A percentile compares a stretch with the other conserved stretches of the same genome.
Conservation (phyloP, 2,329 filamentous ascomycete genomes). For the Stemphylium beticola region DNA sequence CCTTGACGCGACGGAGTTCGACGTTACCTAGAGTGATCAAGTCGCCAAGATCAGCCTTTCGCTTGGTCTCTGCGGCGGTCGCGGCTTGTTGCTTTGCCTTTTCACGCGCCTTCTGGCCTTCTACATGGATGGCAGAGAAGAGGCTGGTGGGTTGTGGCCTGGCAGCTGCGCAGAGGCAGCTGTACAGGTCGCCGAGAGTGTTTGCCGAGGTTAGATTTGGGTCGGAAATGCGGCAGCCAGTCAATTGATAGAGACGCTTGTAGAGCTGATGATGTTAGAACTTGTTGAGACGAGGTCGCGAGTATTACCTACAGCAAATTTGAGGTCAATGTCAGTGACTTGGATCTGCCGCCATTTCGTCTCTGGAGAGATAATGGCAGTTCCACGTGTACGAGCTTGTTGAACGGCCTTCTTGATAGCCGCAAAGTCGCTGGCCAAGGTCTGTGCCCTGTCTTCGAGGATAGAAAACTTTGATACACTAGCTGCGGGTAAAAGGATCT, state of each 20-base stretch:
- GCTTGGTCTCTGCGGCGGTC: neutral
- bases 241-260: constrained; percentile 82
- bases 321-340: constrained; percentile 36
- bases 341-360: constrained; percentile 36
- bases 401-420: constrained; percentile 20
- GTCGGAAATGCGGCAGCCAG: constrained; percentile 78
- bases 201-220: constrained; percentile 59
- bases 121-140: constrained; percentile 60
- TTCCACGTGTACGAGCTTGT: constrained; percentile 12
- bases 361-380: constrained; percentile 14
- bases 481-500: constrained; percentile 3
- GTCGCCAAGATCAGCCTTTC: constrained; percentile 29
- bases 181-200: constrained; percentile 49
- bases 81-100: constrained; percentile 14
- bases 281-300: neutral
- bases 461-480: constrained; percentile 16
- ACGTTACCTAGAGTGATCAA: constrained; percentile 65
- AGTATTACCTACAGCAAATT: constrained; percentile 45
- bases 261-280: constrained; percentile 64
- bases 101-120: constrained; percentile 30
- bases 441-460: constrained; percentile 23
- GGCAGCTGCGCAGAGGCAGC: constrained; percentile 43
- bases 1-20: constrained; percentile 65
- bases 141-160: constrained; percentile 61
- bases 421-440: constrained; percentile 21